Evolutionary conservation across 1,139 yeast species (phyloP).

Genomic region (Waltiozyma sp.): DNA sequence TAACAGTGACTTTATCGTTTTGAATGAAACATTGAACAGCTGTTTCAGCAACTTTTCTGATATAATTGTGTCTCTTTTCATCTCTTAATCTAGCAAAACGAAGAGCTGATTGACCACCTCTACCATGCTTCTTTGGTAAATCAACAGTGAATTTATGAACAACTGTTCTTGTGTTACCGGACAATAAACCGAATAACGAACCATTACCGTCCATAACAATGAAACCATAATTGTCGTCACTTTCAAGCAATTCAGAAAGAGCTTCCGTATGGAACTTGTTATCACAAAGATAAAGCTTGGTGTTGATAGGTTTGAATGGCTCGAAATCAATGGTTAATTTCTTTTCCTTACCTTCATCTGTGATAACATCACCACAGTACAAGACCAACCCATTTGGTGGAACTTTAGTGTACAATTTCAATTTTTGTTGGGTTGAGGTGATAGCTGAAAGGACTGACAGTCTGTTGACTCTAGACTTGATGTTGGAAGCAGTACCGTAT

Average conservation of each 20-base stretch:
- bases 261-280: constrained; percentile 98
- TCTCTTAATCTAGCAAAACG: constrained; percentile 99
- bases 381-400: constrained; percentile 92
- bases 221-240: constrained; percentile 93
- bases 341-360: constrained; percentile 95
- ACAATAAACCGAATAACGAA: constrained; percentile 87
- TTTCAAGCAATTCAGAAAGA: constrained; percentile 81
- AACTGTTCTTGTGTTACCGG: constrained; percentile 94
- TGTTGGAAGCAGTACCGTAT: constrained; percentile 96
- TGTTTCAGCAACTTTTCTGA: constrained; percentile 94
- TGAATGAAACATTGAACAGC: constrained; percentile 96
- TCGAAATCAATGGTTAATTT: constrained; percentile 91
- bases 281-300: constrained; percentile 91
- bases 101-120: constrained; percentile 99
- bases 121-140: constrained; percentile 97
- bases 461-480: constrained; percentile 94
- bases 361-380: constrained; percentile 96
- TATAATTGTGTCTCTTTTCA: constrained; percentile 97
- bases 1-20: constrained; percentile 83
- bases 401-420: constrained; percentile 78
- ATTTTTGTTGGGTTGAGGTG: constrained; percentile 93
- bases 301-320: constrained; percentile 96
- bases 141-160: constrained; percentile 95
- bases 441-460: constrained; percentile 91
- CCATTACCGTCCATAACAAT: constrained; percentile 99